Evolutionary conservation across 805 yeast genomes (phyloP), one percentile per base, ranked within the genome.

Genomic region (Grigorovia transvaalensis): DNA sequence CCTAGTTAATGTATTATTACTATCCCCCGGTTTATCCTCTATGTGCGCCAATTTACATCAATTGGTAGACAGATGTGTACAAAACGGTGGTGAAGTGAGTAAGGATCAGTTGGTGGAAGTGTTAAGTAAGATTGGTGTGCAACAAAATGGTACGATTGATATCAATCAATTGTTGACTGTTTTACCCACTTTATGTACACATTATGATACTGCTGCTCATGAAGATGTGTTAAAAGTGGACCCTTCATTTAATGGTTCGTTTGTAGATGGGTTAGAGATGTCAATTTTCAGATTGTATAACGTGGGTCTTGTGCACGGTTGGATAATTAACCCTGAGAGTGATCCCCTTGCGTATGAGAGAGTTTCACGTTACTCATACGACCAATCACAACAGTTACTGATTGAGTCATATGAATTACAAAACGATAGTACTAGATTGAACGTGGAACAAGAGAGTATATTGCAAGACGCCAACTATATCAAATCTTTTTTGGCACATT

Each of bases 241-340:
- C 58, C 90, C 95, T 2, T 71, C 75, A 46, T 79, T 90, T 53
- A 75, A 78, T 59, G 81, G 93, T 4, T 65, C 76, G 0, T 85
- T 86, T 57, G 72, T 67, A 2, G 72, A 74, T 30, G 77, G 79
- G 41, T 69, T 73, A 20, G 85, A 82, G 43, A 62, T 80, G 52
- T 71, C 76, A 2, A 61, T 87, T 7, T 88, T 88, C 63, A 65
- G 74, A 8, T 68, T 77, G 3, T 85, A 80, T 62, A 80, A 75
- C 35, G 70, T 86, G 7, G 76, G 74, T 13, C 65, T 90, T 44
- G 80, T 80, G 2, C 98, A 91, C 65, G 97, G 96, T 1, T 90
- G 96, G 96, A 71, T 83, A 27, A 70, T 79, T n/a, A 76, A 76
- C 48, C 77, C 75, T 42, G 64, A 61, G 4, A 48, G 49, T 7